Percentiles rank a stretch among this genome's conserved stretches.
These are phyloP conservation scores for Backusella psychrophila DNA, from an alignment of 192 early-diverging fungal genomes.

Conservation along the genomic window DNA sequence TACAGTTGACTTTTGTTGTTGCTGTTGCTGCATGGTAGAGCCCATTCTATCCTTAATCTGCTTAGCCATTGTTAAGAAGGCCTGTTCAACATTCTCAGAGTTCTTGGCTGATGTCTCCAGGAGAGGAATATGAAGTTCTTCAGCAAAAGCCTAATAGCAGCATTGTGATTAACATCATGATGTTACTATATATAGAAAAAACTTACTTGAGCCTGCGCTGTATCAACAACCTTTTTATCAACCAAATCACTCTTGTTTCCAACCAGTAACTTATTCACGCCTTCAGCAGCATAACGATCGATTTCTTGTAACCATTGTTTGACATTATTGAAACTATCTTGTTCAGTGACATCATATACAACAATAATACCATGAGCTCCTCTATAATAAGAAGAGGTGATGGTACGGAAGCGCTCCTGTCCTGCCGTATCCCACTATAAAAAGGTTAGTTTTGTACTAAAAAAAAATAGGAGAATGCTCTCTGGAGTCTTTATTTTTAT, in stretches of 20 bases:
- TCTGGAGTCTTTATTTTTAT: not conserved
- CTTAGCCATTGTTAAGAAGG: slow-evolving; percentile 99
- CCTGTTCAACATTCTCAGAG: slow-evolving; percentile 97
- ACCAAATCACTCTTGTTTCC: slow-evolving; percentile 98
- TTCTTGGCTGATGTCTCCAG: slow-evolving; percentile 98
- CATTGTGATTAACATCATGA: not conserved
- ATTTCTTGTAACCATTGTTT: slow-evolving; percentile 99
- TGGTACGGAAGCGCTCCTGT: slow-evolving; percentile 98
- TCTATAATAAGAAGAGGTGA: slow-evolving; percentile 97
- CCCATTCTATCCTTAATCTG: slow-evolving; percentile 95
- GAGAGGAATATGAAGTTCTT: slow-evolving; percentile 85
- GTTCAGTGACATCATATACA: slow-evolving; percentile 97
- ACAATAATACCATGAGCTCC: slow-evolving; percentile 99
- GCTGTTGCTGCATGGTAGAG: slow-evolving; percentile 30
- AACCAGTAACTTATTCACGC: slow-evolving; percentile 96
- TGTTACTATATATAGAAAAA: not conserved
- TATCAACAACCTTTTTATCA: slow-evolving; percentile 85
- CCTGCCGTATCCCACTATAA: slow-evolving; percentile 95
- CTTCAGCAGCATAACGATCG: slow-evolving; percentile 95
- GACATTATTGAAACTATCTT: slow-evolving; percentile 93
- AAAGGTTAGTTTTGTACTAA: not conserved
- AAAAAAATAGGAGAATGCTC: not conserved
- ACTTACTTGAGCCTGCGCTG: slow-evolving; percentile 30
- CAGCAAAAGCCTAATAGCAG: slow-evolving; percentile 72
- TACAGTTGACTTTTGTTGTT: slow-evolving; percentile 34